These are phyloP conservation scores for Calonectria naviculata DNA, from an alignment of 2,329 filamentous ascomycete species.

Conservation along the genomic window DNA sequence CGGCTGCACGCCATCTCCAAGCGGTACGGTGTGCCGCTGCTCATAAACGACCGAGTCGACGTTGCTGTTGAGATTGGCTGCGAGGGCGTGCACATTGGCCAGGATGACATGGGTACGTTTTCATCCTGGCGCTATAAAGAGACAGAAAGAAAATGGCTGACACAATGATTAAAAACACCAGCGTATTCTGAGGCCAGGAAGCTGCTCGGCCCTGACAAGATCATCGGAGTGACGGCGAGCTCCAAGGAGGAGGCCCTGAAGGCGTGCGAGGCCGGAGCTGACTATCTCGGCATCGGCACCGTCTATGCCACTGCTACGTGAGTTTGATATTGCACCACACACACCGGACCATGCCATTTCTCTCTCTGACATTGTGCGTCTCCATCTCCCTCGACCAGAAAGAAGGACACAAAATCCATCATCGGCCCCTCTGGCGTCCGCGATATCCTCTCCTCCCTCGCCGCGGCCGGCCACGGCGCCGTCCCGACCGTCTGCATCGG, in stretches of 20 bases:
- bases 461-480: constrained; percentile 53
- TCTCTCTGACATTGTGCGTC: not conserved
- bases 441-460: constrained; percentile 67
- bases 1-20: constrained; percentile 78
- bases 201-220: constrained; percentile 79
- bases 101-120: constrained; percentile 88
- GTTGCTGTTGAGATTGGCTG: constrained; percentile 87
- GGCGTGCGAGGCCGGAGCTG: constrained; percentile 81
- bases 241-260: constrained; percentile 76
- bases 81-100: constrained; percentile 93
- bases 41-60: constrained; percentile 95
- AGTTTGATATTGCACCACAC: constrained; percentile 40
- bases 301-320: constrained; percentile 87
- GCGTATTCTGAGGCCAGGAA: constrained; percentile 66
- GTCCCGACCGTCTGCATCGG: constrained; percentile 86
- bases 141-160: not conserved
- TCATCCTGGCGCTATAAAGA: too few relatives aligned
- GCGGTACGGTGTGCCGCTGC: constrained; percentile 76
- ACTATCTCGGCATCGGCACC: constrained; percentile 92
- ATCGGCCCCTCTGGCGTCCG: constrained; percentile 67
- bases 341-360: too few relatives aligned
- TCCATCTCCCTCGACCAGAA: constrained; percentile 58
- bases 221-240: constrained; percentile 90
- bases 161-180: constrained; percentile 9
- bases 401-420: constrained; percentile 82